Base-by-base conservation (phyloP, 2,329 filamentous ascomycete genomes). In the Diatrype stigma region DNA sequence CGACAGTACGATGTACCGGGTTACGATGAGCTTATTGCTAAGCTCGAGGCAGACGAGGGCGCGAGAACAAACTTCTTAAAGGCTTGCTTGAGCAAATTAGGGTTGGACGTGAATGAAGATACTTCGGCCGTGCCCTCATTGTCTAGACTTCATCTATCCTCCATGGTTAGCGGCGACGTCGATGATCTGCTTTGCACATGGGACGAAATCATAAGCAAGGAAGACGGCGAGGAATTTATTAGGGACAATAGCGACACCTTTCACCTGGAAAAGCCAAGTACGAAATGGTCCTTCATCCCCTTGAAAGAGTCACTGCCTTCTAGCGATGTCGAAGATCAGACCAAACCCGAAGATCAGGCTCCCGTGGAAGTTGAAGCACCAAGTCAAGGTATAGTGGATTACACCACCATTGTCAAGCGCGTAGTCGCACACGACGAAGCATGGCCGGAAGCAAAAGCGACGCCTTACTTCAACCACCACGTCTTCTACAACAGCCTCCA, bases 201-300 rank as follows among this genome's bases (percentile, higher is more conserved):
- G 77, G 76, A 81, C 53, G 84, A 89, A 38, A 81, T 87, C 53
- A 82, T 91, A 56, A 80, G 81, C 50, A 79, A 74, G 26, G 82
- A 87, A 47, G 79, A 85, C 37, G 81, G 80, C 2, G 78, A 86
- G 51, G 84, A 90, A 58, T 84, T 85, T 62, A 85, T 97, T 64
- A 85, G 84, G 60, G 90, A 84, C 51, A 89, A 92, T 56, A 86
- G 87, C 54, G 93, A 97, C 62, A 87, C 82, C 0, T 97, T 97
- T 65, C 82, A 84, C 49, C 73, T 96, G 32, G 82, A 92, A 60
- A 87, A 84, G 44, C 78, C 82, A 5, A 76, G 79, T 11, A 83
- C 82, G 1, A 72, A 76, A 22, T 85, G 82, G 79, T 78, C 75
- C 14, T 70, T 87, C 57, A 71, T 72, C 26, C 74, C 76, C 21